Percentiles rank a stretch among this genome's conserved stretches.
These are phyloP conservation scores for Zostera marina DNA, from an alignment of 116 monocot genomes.

Conservation along the genomic window DNA sequence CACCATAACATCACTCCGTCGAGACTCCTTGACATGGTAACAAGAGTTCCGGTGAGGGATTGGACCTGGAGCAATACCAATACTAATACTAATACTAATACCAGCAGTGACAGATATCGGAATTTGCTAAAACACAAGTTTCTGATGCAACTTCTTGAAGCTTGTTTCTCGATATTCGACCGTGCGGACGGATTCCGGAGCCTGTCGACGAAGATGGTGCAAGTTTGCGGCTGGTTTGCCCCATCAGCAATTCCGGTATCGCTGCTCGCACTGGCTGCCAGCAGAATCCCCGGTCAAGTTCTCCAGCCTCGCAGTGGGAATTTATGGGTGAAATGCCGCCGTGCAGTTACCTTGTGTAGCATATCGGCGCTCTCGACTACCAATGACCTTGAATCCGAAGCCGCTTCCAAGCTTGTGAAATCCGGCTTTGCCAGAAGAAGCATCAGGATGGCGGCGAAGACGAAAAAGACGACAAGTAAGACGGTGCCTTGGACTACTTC, in stretches of 20 bases:
- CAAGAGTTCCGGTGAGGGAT: conserved; percentile 47
- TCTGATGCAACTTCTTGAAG: conserved; percentile 66
- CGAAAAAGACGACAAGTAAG: too few relatives aligned
- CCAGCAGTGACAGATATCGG: not conserved
- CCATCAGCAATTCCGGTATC: conserved; percentile 40
- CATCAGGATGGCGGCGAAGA: conserved; percentile 1
- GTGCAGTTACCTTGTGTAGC: conserved; percentile 23
- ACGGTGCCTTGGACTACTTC: conserved; percentile 1
- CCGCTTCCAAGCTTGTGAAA: conserved; percentile 56
- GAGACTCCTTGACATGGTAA: conserved; percentile 75
- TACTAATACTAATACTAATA: conserved; percentile 4
- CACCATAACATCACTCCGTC: conserved; percentile 75
- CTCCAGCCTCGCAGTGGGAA: conserved; percentile 11
- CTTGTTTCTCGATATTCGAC: conserved; percentile 87
- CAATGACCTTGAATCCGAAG: conserved; percentile 54
- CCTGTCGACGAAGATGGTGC: conserved; percentile 74
- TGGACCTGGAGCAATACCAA: conserved; percentile 16
- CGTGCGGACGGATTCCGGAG: conserved; percentile 75
- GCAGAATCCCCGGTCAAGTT: conserved; percentile 36
- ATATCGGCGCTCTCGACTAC: conserved; percentile 11
- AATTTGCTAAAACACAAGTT: conserved; percentile 26
- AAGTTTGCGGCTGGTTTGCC: conserved; percentile 73
- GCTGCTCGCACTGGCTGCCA: conserved; percentile 61
- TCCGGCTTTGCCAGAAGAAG: conserved; percentile 63
- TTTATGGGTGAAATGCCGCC: conserved; percentile 34